These are phyloP conservation scores for Datura wrightii DNA, from an alignment of 257 asterid genomes.

Conservation along the genomic window DNA sequence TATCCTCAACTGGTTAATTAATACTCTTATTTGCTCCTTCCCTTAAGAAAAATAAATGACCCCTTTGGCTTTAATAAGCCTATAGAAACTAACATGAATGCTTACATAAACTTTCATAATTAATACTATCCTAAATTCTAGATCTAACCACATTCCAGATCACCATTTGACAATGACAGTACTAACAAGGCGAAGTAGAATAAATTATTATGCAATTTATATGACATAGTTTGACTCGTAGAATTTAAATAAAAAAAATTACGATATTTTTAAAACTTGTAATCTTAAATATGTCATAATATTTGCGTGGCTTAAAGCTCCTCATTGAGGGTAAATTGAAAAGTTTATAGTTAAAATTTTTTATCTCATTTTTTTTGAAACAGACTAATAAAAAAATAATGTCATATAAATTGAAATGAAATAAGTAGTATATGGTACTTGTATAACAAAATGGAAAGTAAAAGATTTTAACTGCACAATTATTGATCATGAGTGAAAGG, in stretches of 20 bases:
- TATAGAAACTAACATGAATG: conserved; percentile 22
- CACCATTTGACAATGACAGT: conserved; percentile 23
- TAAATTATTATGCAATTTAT: not conserved
- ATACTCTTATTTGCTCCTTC: conserved; percentile 38
- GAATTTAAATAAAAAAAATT: not conserved
- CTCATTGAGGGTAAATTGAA: not conserved
- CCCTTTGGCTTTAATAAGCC: conserved; percentile 7
- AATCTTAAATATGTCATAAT: not conserved
- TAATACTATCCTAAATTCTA: conserved; percentile 12
- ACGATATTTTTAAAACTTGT: not conserved
- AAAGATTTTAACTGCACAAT: not conserved
- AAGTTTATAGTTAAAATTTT: not conserved
- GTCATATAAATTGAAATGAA: not conserved
- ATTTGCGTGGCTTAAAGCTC: not conserved
- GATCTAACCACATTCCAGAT: conserved; percentile 23
- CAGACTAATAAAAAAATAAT: no score
- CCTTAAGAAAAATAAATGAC: conserved; percentile 20
- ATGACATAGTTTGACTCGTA: not conserved
- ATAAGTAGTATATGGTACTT: not conserved
- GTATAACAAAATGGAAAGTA: not conserved
- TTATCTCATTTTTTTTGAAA: not conserved
- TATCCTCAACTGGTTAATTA: conserved; percentile 34
- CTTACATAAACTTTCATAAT: conserved; percentile 13
- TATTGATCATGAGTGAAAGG: not conserved
- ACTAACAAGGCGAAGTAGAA: not conserved